Evolutionary conservation across 345 rosid genomes (phyloP), one percentile per base, ranked within the genome.

Genomic region (Salix caprea): DNA sequence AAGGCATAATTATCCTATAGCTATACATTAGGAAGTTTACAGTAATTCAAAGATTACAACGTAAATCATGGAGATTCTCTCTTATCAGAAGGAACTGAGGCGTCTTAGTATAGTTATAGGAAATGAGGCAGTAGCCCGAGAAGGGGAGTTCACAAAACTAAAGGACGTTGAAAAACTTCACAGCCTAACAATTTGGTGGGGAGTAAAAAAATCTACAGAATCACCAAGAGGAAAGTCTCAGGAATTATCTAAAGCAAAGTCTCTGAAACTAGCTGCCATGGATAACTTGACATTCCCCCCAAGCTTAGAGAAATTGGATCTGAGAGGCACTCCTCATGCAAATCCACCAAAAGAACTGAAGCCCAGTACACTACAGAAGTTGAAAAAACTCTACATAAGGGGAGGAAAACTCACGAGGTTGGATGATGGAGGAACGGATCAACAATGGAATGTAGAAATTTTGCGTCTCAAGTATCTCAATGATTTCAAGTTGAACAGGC

Each of bases 151-250:
- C 15, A 9, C 15, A 4, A 52, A 5, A 23, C 54, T 79, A 44
- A 24, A 69, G 72, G 18, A 48, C 34, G 19, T 74, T 14, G 7
- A 24, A 6, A 13, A 30, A 23, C 78, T 79, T 52, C 70, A 24
- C 21, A 44, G 76, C 69, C 44, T 79, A 24, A 79, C 82, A 28
- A 48, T 79, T 4, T 46, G 39, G 36, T 79, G 78, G 82, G 74
- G 82, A 36, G 78, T 72, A n/a, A 70, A 50, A 52, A 16, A 3
- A 48, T 48, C 21, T 1, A 4, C 0, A 21, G 54, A 15, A 5
- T 0, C 21, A 48, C 2, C 54, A 1, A 1, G 19, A 5, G 5
- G 4, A 44, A 3, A 44, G 16, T 1, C 10, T 40, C 44, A 7
- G 12, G 44, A 7, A 40, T 10, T 40, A 40, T 44, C 54, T 14